Evolutionary conservation across 108 stramenopile species (phyloP).

Genomic region (Heterococcus sp.): DNA sequence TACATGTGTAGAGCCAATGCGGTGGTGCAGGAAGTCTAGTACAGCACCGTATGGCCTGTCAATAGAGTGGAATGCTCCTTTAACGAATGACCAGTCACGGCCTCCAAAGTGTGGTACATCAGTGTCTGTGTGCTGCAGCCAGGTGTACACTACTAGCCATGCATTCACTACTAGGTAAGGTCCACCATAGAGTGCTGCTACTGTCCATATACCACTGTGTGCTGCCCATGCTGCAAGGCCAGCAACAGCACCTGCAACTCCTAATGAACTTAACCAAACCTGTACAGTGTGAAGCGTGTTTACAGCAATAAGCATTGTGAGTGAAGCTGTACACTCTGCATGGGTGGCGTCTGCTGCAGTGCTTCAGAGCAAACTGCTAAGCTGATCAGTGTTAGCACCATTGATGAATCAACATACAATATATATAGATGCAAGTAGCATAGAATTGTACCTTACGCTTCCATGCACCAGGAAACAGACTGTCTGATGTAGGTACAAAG

Average conservation of each 20-base stretch:
- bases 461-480: conserved; percentile 49
- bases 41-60: conserved; percentile 85
- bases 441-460: conserved; percentile 40
- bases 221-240: conserved; percentile 32
- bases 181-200: conserved; percentile 84
- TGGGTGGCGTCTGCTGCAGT: too few species aligned
- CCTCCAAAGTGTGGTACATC: conserved; percentile 92
- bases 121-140: conserved; percentile 96
- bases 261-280: conserved; percentile 40
- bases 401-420: too few species aligned
- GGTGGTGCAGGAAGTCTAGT: conserved; percentile 90
- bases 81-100: conserved; percentile 91
- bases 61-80: conserved; percentile 88
- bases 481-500: conserved; percentile 47
- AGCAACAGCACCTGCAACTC: conserved; percentile 17
- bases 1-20: conserved; percentile 92
- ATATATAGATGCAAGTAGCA: too few species aligned
- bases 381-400: too few species aligned
- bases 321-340: too few species aligned
- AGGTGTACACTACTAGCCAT: conserved; percentile 95
- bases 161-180: conserved; percentile 85
- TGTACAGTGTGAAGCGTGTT: background rate
- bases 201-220: conserved; percentile 6
- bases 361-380: too few species aligned
- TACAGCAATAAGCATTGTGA: too few species aligned